Percentiles rank a stretch among this genome's conserved stretches.
These are phyloP conservation scores for Phanerodontia chrysosporium DNA, from an alignment of 768 basidiomycete species.

Conservation along the genomic window DNA sequence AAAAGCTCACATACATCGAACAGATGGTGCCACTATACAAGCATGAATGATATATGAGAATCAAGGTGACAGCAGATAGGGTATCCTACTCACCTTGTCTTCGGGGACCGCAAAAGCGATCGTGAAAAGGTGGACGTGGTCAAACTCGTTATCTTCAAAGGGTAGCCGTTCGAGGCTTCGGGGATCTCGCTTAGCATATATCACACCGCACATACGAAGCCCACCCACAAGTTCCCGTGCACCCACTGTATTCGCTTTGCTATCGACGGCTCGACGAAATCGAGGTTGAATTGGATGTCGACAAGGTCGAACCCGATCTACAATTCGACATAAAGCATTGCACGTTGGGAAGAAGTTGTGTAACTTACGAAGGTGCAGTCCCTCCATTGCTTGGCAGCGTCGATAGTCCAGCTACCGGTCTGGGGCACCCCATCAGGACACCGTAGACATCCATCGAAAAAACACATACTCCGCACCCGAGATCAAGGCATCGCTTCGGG, in stretches of 20 bases:
- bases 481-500: conserved; percentile 55
- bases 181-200: neutral
- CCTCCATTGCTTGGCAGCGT: conserved; percentile 69
- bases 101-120: conserved; percentile 53
- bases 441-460: neutral
- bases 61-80: neutral
- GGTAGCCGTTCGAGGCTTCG: conserved; percentile 38
- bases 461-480: conserved; percentile 66
- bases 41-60: neutral
- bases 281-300: conserved; percentile 61
- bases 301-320: conserved; percentile 80
- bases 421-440: conserved; percentile 20
- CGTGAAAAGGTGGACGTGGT: conserved; percentile 60
- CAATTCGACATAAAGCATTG: neutral
- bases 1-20: conserved; percentile 46
- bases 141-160: conserved; percentile 80
- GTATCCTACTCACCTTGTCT: conserved; percentile 47
- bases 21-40: conserved; percentile 55
- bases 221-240: conserved; percentile 72
- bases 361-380: conserved; percentile 53
- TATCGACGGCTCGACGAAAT: conserved; percentile 45
- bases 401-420: conserved; percentile 67
- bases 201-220: conserved; percentile 16
- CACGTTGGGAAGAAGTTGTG: neutral
- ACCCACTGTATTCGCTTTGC: conserved; percentile 62